A percentile compares a stretch with the other conserved stretches of the same genome.
Evolutionary conservation across 805 yeast species (phyloP).

Genomic region (Myxozyma kluyveri): DNA sequence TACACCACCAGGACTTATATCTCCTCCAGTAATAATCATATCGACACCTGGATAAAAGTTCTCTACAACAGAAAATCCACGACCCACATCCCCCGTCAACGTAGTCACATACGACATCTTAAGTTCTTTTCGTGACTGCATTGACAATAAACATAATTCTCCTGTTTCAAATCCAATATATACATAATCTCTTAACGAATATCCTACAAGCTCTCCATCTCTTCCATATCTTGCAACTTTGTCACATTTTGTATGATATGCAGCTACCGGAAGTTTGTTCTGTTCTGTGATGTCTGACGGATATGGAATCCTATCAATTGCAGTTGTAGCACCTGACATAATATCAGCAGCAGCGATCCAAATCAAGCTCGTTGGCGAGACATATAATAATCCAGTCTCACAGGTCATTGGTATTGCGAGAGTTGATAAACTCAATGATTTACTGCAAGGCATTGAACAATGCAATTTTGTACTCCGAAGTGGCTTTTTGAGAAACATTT

Average conservation of each 20-base stretch:
- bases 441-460: background rate
- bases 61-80: constrained; percentile 17
- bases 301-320: background rate
- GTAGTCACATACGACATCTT: background rate
- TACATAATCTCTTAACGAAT: constrained; percentile 10
- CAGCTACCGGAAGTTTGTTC: constrained; percentile 7
- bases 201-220: no score
- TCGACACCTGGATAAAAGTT: constrained; percentile 3
- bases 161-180: constrained; percentile 24
- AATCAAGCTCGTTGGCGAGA: background rate
- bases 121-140: background rate
- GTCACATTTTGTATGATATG: background rate
- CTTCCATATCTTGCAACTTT: background rate
- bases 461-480: background rate
- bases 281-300: background rate
- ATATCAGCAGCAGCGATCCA: background rate
- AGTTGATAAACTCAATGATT: background rate
- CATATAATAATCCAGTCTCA: background rate
- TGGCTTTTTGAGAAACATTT: background rate
- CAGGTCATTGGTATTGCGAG: background rate
- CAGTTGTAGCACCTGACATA: background rate
- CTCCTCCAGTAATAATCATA: constrained; percentile 19
- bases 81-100: constrained; percentile 8
- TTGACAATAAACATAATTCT: constrained; percentile 9
- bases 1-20: constrained; percentile 15